Conservation (phyloP, 495 filamentous ascomycete species). For the Talaromyces proteolyticus region DNA sequence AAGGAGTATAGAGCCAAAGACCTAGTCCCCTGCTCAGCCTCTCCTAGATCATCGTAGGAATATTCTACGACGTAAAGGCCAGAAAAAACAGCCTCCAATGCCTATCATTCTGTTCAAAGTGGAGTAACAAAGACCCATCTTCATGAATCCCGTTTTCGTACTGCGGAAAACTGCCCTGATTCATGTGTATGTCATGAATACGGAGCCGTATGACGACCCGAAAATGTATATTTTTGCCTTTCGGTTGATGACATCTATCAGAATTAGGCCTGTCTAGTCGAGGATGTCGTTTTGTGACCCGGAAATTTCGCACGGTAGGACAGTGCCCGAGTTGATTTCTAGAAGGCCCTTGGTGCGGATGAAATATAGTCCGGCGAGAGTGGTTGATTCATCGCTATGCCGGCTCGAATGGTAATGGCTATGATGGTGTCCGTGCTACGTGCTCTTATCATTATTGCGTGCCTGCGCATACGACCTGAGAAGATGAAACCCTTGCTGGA, state of each 20-base stretch:
- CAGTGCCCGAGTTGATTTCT: slow-evolving; percentile 12
- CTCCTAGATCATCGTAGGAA: slow-evolving; percentile 18
- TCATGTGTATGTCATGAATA: slow-evolving; percentile 35
- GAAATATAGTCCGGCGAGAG: slow-evolving; percentile 27
- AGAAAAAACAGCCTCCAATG: slow-evolving; percentile 30
- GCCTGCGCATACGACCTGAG: no score
- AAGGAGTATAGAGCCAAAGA: no score
- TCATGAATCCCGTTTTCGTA: slow-evolving; percentile 25
- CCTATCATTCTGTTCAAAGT: slow-evolving; percentile 14
- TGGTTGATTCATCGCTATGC: slow-evolving; percentile 1
- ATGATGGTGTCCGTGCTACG: no score
- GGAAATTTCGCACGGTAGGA: slow-evolving; percentile 18
- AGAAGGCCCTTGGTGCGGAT: slow-evolving; percentile 22
- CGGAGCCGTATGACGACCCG: slow-evolving; percentile 14
- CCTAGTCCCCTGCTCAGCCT: no score
- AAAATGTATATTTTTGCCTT: slow-evolving; percentile 24
- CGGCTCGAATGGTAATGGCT: no score
- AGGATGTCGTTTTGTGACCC: slow-evolving; percentile 23
- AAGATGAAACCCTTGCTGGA: no score
- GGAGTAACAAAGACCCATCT: slow-evolving; percentile 27
- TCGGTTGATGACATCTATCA: slow-evolving; percentile 16
- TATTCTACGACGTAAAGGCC: slow-evolving; percentile 25
- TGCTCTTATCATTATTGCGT: no score
- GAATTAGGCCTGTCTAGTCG: slow-evolving; percentile 20
- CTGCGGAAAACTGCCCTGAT: slow-evolving; percentile 24